Conservation (phyloP, 2,329 filamentous ascomycete genomes). For the Cladophialophora carrionii region DNA sequence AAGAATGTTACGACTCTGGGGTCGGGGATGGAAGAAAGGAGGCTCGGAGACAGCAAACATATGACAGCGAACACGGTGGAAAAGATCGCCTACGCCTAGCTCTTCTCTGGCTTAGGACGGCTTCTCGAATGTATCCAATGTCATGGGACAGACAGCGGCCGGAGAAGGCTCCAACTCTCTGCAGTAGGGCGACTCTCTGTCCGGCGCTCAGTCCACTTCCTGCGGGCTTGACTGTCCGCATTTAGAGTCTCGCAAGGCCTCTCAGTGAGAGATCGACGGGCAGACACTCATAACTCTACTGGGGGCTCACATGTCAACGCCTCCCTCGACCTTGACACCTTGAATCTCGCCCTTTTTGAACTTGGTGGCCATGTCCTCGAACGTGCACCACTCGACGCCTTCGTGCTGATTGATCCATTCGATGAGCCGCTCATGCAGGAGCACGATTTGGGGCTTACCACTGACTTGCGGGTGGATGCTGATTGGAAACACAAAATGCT, state of each 20-base stretch:
- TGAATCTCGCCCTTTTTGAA: slow-evolving; percentile 60
- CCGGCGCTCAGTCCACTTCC: neutral
- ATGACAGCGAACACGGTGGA: slow-evolving; percentile 10
- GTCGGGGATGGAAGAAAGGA: neutral
- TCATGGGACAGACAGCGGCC: slow-evolving; percentile 7
- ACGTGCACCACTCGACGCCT: slow-evolving; percentile 54
- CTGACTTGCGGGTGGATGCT: slow-evolving; percentile 54
- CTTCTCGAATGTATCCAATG: slow-evolving; percentile 16
- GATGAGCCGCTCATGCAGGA: slow-evolving; percentile 54
- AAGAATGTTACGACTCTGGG: neutral
- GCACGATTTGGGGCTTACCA: slow-evolving; percentile 53
- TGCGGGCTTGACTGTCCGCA: neutral
- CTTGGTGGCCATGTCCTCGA: slow-evolving; percentile 70
- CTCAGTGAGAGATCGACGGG: slow-evolving; percentile 2
- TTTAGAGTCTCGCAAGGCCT: neutral
- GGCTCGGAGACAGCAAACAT: neutral
- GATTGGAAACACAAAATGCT: slow-evolving; percentile 54
- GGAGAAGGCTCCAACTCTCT: slow-evolving; percentile 7
- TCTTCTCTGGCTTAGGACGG: neutral
- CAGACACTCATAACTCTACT: neutral
- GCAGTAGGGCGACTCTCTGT: slow-evolving; percentile 7
- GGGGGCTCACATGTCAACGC: slow-evolving; percentile 18
- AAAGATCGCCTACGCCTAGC: slow-evolving; percentile 6
- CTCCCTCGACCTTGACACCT: slow-evolving; percentile 45
- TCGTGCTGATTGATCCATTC: slow-evolving; percentile 52